phyloP scores from a whole-genome alignment of 148 eudicot species.

The Vaccinium corymbosum region DNA sequence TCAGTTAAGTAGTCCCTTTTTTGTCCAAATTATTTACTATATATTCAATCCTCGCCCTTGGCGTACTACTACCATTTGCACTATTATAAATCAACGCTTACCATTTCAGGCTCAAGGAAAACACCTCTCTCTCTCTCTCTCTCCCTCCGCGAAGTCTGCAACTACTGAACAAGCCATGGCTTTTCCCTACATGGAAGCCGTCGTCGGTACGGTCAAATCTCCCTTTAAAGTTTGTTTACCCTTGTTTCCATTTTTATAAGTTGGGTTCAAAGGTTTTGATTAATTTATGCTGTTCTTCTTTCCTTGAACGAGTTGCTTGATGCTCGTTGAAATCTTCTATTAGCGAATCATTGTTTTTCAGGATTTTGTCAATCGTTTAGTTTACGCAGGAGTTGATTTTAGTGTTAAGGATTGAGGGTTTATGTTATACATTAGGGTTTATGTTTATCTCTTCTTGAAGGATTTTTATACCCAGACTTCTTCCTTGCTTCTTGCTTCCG shows the following conservation, averaged over 20 bases:
- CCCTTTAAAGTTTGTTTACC: background rate
- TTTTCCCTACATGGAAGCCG: conserved; percentile 92
- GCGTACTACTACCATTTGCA: background rate
- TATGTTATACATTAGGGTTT: conserved; percentile 13
- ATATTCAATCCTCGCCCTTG: too few species aligned
- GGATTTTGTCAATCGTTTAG: background rate
- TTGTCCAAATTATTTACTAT: too few species aligned
- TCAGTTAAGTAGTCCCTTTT: too few species aligned
- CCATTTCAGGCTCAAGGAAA: background rate
- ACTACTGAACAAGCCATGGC: conserved; percentile 49
- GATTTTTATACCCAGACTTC: too few species aligned
- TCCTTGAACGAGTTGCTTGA: background rate
- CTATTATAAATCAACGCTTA: background rate
- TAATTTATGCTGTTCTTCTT: background rate
- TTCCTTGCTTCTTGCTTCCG: too few species aligned
- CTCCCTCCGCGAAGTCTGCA: conserved; percentile 2
- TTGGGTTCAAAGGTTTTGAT: background rate
- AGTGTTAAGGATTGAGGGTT: conserved; percentile 10
- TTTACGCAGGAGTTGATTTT: conserved; percentile 1
- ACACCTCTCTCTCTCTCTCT: conserved; percentile 15
- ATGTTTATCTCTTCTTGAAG: background rate
- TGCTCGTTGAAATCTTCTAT: background rate
- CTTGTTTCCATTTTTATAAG: background rate
- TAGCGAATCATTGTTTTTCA: background rate
- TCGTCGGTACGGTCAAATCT: conserved; percentile 50